Evolutionary conservation across 176 grass and related monocot genomes (phyloP), one percentile per base, ranked within the genome.

Genomic region (Carex scoparia): DNA sequence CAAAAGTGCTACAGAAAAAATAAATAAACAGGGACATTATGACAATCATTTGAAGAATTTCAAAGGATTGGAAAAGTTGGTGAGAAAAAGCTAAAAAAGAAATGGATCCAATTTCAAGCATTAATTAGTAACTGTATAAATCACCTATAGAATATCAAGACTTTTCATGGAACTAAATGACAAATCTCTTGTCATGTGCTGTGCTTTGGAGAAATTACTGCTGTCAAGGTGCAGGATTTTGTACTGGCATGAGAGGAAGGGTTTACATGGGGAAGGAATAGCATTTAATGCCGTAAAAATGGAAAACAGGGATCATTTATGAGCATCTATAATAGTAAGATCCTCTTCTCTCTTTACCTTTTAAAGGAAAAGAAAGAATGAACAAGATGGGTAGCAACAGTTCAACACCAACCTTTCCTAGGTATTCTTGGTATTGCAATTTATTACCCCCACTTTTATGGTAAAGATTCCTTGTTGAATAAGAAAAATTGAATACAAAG

Each of bases 181-280:
- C 74, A 78, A 57, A 78, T 78, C 9, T 75, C 48, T 57, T 57
- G 51, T 35, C 74, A 78, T 78, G 74, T 78, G 51, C 27, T 78
- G 74, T 78, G 51, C 27, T 78, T 57, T 78, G 23, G 48, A 57
- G 13, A 56, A 54, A 56, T 78, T 57, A 4, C 46, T 58, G 74
- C 28, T 44, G 68, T 78, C 49, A 78, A 78, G 51, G 74, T 5
- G 5, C 28, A 9, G 28, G 57, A 58, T 18, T 54, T n/a, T 35
- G 30, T 79, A 56, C 5, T 58, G 74, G 53, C 74, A 58, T 58
- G 53, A 58, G 5, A 79, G 74, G 30, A 58, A 79, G 30, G 4
- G 14, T 30, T 7, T 64, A 63, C 6, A 81, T 46, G 79, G 5
- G 74, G 19, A 12, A 56, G 57, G 10, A 56, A 16, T 79, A 28